Evolutionary conservation across 148 eudicot species (phyloP), one percentile per base, ranked within the genome.

Genomic region (Vaccinium corymbosum): DNA sequence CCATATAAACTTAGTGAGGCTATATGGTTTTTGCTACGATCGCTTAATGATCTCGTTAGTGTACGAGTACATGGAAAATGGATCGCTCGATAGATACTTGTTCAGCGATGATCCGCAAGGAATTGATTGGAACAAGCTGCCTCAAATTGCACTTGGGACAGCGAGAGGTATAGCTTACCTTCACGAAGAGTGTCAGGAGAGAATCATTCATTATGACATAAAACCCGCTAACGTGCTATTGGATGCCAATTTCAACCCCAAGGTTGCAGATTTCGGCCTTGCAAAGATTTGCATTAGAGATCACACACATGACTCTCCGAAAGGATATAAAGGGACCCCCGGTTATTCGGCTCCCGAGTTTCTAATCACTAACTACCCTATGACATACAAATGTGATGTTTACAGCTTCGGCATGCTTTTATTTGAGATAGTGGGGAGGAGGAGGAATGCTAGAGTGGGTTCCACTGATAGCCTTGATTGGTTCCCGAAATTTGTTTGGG

Each of bases 381-480:
- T 32, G 1, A 32, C 35, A 32, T 32, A 32, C 35, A 32, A 32
- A 32, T 32, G 35, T 32, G 35, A 32, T 32, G 1, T 32, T 32
- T 32, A 32, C 35, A 32, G 35, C 35, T 32, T 32, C 1, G 35
- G 35, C 35, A 32, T 59, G 82, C 71, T 80, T 2, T 55, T 79
- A 25, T 79, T 79, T 48, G 81, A 55, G 66, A 79, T 79, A 15
- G 2, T 79, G 4, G 82, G 82, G n/a, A 80, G 82, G 82, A 80
- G 32, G 35, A 80, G 38, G 72, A 80, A 80, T 42, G 11, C 82
- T 5, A 38, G 0, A 42, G 52, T n/a, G 20, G 72, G 82, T 17
- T 2, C 52, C 13, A 32, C 0, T 2, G 82, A 57, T 5, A 80
- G 82, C 53, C 10, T 80, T 2, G 82, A 80, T 80, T 59, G 53